Base-by-base conservation (phyloP, 1,284 basidiomycete genomes). In the Schizophyllum commune region DNA sequence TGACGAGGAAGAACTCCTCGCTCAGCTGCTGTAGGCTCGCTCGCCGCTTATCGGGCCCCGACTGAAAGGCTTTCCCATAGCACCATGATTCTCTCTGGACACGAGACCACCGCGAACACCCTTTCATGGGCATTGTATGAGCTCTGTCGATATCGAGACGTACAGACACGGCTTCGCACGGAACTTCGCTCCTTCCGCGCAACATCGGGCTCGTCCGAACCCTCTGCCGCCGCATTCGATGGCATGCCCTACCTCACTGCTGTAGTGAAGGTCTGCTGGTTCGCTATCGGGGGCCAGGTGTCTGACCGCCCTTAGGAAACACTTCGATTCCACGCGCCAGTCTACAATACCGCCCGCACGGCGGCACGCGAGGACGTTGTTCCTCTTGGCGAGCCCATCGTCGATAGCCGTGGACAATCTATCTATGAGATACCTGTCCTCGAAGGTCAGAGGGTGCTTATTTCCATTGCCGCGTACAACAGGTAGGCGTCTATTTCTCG, bases 121-220 rank as follows among this genome's bases (percentile, higher is more conserved):
- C 63, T 81, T 8, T 74, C 73, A 52, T 80, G 79, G 78, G 70
- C 76, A 17, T 66, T 81, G 15, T 68, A 77, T 27, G 79, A 80
- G 64, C 69, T 76, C 32, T 73, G 72, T 20, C 71, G 70, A 4
- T 69, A 77, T 61, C 72, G 71, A 15, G 69, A 76, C 22, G 67
- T 75, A 5, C 78, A 79, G 61, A 57, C 65, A 1, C 72, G 68
- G 54, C 71, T 79, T 52, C 72, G 78, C 6, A 65, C 67, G 47
- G 78, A 79, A 64, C 78, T 79, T 60, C 69, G 71, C 20, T 68
- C 66, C 2, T 47, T 47, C 39, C 39, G 9, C 8, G 9, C 39
- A 8, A 63, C 19, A 68, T 66, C 8, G 72, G 76, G 34, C 66
- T 68, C 53, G 73, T 68, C 27, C 72, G 73, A 13, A 75, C 75